Base-by-base conservation (phyloP, 176 grass and related monocot genomes). In the Secale cereale region DNA sequence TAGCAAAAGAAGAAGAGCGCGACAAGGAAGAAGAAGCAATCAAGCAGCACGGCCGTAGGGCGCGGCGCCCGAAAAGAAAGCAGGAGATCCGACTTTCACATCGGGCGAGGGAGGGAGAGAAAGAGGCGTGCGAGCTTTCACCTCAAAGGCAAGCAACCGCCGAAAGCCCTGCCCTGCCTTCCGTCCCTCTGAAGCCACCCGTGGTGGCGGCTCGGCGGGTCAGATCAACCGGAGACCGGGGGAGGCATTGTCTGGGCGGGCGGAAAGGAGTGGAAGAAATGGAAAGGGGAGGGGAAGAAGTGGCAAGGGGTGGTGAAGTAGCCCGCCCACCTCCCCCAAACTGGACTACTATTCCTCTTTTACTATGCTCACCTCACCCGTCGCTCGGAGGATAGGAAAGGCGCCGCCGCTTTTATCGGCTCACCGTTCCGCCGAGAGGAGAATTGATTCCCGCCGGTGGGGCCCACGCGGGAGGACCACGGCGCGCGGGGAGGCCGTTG, bases 391-490 rank as follows among this genome's bases (percentile, higher is more conserved):
- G 45, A 3, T 63, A 78, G 69, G 62, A 87, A 83, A 79, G 66
- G 46, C 74, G 65, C 66, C 62, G 66, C 54, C 63, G 59, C 64
- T 54, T 85, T 89, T 84, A 89, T 85, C 82, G 14, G 52, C 73
- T 23, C 37, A 17, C 46, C 41, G 30, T 43, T 39, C 7, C 87
- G 12, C 57, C 41, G 67, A 84, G 89, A 69, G 84, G 67, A 84
- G 89, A 69, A 87, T 91, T 76, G 85, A 87, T 90, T 83, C 80
- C 36, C 79, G 31, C 23, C 70, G 70, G 70, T 15, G 77, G 70
- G 82, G 15, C 64, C 72, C 26, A 25, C 37, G n/a, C 52, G 17
- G 62, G 15, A 54, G 62, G 83, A 63, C 64, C 72, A 81, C 88
- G 63, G 71, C 63, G 77, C 5, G 74, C 19, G 71, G 71, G 46